Conservation (phyloP, 441 rosid genomes). For the Adansonia rubrostipa region DNA sequence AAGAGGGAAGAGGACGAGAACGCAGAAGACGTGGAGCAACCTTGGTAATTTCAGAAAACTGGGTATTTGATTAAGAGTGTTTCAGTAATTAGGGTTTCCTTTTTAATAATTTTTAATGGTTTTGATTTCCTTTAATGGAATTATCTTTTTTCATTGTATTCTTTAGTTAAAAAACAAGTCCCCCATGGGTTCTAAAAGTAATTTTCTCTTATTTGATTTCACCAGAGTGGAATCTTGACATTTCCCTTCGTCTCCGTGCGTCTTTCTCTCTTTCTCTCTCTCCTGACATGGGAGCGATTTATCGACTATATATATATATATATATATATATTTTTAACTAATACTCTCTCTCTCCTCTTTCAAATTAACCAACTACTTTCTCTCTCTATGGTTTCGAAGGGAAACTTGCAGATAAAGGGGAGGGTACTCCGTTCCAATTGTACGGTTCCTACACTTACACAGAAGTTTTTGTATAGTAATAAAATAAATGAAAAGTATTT, state of each 20-base stretch:
- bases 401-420: neutral
- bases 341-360: slow-evolving; percentile 9
- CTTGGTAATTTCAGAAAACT: too few relatives aligned
- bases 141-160: too few relatives aligned
- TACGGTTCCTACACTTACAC: slow-evolving; percentile 23
- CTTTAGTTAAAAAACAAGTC: too few relatives aligned
- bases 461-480: neutral
- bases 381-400: slow-evolving; percentile 47
- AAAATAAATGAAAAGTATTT: too few relatives aligned
- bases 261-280: slow-evolving; percentile 31
- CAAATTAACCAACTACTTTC: slow-evolving; percentile 15
- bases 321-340: neutral
- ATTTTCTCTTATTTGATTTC: slow-evolving; percentile 20
- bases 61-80: too few relatives aligned
- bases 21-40: too few relatives aligned
- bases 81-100: too few relatives aligned
- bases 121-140: too few relatives aligned
- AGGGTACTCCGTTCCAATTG: neutral
- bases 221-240: slow-evolving; percentile 18
- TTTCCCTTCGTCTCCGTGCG: neutral
- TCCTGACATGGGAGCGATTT: slow-evolving; percentile 31
- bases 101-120: too few relatives aligned
- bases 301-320: too few relatives aligned
- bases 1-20: too few relatives aligned
- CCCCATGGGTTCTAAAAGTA: too few relatives aligned